Evolutionary conservation across 192 early-diverging fungal species (phyloP).

Genomic region (Rhizophagus sp.): DNA sequence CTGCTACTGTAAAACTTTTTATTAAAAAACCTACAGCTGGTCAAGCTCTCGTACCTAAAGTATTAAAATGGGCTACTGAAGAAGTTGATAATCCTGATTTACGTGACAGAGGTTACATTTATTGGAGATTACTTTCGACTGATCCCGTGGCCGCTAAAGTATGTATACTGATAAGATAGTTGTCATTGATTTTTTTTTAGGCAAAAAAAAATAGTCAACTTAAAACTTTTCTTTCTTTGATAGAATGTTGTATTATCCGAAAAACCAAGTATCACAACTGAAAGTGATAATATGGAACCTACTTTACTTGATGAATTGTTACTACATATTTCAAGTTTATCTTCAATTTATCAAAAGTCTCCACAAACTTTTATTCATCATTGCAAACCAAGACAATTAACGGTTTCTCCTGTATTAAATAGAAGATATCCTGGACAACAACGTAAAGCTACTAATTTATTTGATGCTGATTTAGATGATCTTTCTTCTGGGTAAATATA

Average conservation of each 20-base stretch:
- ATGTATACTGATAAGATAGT: neutral
- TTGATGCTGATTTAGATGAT: conserved; percentile 3
- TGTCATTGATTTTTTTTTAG: conserved; percentile 4
- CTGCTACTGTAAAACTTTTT: conserved; percentile 95
- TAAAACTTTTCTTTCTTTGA: neutral
- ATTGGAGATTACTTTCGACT: conserved; percentile 95
- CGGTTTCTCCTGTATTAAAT: conserved; percentile 52
- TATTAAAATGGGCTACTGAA: conserved; percentile 94
- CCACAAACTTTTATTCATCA: conserved; percentile 83
- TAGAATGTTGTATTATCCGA: conserved; percentile 89
- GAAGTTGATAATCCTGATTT: conserved; percentile 96
- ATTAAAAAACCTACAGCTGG: conserved; percentile 89
- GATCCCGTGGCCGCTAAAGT: conserved; percentile 88
- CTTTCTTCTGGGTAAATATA: neutral
- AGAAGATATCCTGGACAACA: conserved; percentile 17
- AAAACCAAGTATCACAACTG: conserved; percentile 91
- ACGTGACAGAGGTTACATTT: conserved; percentile 96
- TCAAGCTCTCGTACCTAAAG: conserved; percentile 90
- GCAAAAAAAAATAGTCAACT: neutral
- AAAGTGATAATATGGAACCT: conserved; percentile 90
- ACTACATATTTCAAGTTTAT: conserved; percentile 81
- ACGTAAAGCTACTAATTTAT: neutral
- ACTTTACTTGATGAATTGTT: conserved; percentile 85
- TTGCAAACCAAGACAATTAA: conserved; percentile 51
- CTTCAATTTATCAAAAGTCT: conserved; percentile 92